Percentiles rank a stretch among this genome's conserved stretches.
Conservation (phyloP, 371 early-diverging fungal species). For the Gilbertella persicaria region DNA sequence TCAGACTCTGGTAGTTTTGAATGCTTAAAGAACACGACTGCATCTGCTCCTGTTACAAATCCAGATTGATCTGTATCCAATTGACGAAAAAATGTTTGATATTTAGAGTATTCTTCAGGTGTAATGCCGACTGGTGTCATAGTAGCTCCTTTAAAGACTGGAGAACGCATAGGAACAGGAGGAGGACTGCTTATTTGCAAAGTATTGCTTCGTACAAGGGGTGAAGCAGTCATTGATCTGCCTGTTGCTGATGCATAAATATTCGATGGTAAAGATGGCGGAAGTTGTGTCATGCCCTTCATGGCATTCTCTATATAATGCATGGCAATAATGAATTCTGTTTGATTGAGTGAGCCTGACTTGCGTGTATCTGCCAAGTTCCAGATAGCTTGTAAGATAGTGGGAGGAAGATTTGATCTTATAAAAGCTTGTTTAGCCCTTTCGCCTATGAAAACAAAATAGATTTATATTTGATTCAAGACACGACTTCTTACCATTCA, state of each 20-base stretch:
- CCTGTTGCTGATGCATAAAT: conserved; percentile 63
- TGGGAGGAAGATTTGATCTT: conserved; percentile 52
- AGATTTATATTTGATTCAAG: too few species aligned
- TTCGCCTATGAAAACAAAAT: conserved; percentile 37
- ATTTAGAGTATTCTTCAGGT: conserved; percentile 33
- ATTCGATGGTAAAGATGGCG: conserved; percentile 57
- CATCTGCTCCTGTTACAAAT: conserved; percentile 57
- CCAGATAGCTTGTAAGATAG: conserved; percentile 58
- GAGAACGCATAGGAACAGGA: conserved; percentile 14
- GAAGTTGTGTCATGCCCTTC: conserved; percentile 58
- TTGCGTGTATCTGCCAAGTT: conserved; percentile 69
- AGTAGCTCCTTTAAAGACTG: conserved; percentile 16
- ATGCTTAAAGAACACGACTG: conserved; percentile 74
- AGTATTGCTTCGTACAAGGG: conserved; percentile 28
- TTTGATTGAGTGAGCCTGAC: conserved; percentile 66
- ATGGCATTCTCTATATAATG: conserved; percentile 72
- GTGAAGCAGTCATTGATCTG: conserved; percentile 32
- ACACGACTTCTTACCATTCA: conserved; percentile 52
- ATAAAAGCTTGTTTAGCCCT: conserved; percentile 51
- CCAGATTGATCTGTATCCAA: conserved; percentile 35
- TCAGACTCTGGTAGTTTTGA: conserved; percentile 69
- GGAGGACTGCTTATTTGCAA: conserved; percentile 20
- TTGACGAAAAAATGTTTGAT: conserved; percentile 31
- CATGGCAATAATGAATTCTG: conserved; percentile 85
- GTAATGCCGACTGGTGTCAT: conserved; percentile 22